phyloP scores from a whole-genome alignment of 176 grass and related monocot species.

The Saccharum spontaneum region DNA sequence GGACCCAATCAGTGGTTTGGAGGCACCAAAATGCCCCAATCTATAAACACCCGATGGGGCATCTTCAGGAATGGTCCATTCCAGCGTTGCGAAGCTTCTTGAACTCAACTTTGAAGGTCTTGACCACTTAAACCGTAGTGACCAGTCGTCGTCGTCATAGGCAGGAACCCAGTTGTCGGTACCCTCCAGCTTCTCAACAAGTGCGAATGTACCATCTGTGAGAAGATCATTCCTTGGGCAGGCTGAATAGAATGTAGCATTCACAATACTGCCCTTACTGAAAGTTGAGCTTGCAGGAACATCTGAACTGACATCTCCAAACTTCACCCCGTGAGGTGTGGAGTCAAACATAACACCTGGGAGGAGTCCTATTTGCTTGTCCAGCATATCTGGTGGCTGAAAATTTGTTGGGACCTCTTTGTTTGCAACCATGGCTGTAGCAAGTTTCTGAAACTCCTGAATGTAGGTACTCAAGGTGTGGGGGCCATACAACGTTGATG shows the following conservation, averaged over 20 bases:
- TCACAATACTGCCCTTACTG: slow-evolving; percentile 59
- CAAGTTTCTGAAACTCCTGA: slow-evolving; percentile 92
- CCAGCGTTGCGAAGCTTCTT: slow-evolving; percentile 69
- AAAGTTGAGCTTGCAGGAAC: slow-evolving; percentile 73
- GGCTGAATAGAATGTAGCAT: slow-evolving; percentile 85
- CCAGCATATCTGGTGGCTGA: slow-evolving; percentile 75
- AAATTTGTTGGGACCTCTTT: slow-evolving; percentile 49
- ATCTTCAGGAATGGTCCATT: slow-evolving; percentile 82
- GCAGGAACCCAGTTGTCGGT: slow-evolving; percentile 57
- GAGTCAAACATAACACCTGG: slow-evolving; percentile 72
- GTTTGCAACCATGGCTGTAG: slow-evolving; percentile 62
- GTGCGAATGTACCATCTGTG: slow-evolving; percentile 69
- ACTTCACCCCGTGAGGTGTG: slow-evolving; percentile 60
- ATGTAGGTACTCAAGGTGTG: slow-evolving; percentile 96
- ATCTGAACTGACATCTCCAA: slow-evolving; percentile 73
- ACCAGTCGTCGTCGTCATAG: slow-evolving; percentile 94
- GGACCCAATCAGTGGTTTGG: slow-evolving; percentile 69
- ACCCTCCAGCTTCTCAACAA: slow-evolving; percentile 69
- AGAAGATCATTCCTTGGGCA: slow-evolving; percentile 95
- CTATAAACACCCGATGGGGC: slow-evolving; percentile 68
- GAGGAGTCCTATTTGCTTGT: slow-evolving; percentile 83
- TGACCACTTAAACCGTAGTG: slow-evolving; percentile 82
- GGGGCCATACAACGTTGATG: slow-evolving; percentile 87
- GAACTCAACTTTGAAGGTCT: slow-evolving; percentile 69
- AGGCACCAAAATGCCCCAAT: slow-evolving; percentile 87